Base-by-base conservation (phyloP, 345 rosid species). In the Arabis hirsuta region DNA sequence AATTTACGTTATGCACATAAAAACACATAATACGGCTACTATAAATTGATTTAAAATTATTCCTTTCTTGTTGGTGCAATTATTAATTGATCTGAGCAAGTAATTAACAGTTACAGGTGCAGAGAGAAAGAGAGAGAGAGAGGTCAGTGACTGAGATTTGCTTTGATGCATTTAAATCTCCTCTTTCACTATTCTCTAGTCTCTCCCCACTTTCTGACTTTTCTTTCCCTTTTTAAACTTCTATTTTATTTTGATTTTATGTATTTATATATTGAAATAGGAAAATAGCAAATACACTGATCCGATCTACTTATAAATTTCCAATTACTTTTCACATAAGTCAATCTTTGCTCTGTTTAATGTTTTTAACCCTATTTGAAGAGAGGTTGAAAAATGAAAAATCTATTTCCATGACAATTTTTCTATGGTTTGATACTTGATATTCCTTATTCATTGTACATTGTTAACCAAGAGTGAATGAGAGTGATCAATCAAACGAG, bases 161-260 rank as follows among this genome's bases (percentile, higher is more conserved):
- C 77, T 73, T 77, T 76, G 66, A 32, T 55, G 82, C 89, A 79
- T 81, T 81, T 22, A 79, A 61, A 69, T 78, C 56, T 9, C 52
- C 67, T 16, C 65, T 52, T 55, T 44, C 69, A 67, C 66, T 38
- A 38, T 65, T 55, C 50, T 44, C 41, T 45, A 34, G 32, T 65
- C 72, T 64, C 72, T 48, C 39, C 43, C 76, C 44, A 54, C 63
- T 39, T 65, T 56, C 72, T 31, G 58, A 45, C 59, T 39, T 38
- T 56, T 39, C 26, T 9, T 64, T n/a, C 51, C 16, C 43, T 19
- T 58, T 47, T 55, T 38, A 36, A 26, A 36, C 14, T 42, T 41
- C 32, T 20, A 0, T 38, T 36, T 62, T 55, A 10, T 72, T 71
- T 61, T 6, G 10, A 13, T 7, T 19, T 52, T 53, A 26, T 16